phyloP scores from a whole-genome alignment of 306 rosid species.

The Gillenia trifoliata region DNA sequence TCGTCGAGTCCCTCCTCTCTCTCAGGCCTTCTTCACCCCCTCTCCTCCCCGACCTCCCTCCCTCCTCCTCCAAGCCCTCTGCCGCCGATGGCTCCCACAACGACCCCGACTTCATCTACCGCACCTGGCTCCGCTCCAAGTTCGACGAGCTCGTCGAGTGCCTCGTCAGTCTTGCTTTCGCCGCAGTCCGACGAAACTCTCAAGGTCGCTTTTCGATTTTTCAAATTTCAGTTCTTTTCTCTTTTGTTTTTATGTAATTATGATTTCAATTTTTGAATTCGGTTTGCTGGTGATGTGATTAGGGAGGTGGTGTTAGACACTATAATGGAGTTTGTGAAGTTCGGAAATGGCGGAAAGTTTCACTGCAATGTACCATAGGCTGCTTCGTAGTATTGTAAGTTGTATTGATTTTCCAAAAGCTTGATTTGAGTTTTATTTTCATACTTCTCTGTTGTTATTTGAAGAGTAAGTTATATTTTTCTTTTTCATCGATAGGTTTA shows the following conservation, averaged over 20 bases:
- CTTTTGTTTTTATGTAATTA: neutral
- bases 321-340: slow-evolving; percentile 76
- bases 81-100: slow-evolving; percentile 1
- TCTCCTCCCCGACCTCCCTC: slow-evolving; percentile 52
- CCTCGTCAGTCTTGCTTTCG: slow-evolving; percentile 44
- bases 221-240: neutral
- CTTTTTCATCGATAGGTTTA: slow-evolving; percentile 32
- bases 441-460: neutral
- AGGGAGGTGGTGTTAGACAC: slow-evolving; percentile 84
- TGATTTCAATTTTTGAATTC: neutral
- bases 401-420: neutral
- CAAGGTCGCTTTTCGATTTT: slow-evolving; percentile 26
- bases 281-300: neutral
- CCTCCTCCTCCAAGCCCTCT: slow-evolving; percentile 29
- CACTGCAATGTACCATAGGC: slow-evolving; percentile 72
- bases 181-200: slow-evolving; percentile 50
- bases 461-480: neutral
- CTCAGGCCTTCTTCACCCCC: slow-evolving; percentile 80
- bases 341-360: slow-evolving; percentile 59
- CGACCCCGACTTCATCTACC: slow-evolving; percentile 66
- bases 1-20: slow-evolving; percentile 75
- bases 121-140: slow-evolving; percentile 76
- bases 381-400: slow-evolving; percentile 66
- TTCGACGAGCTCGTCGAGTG: slow-evolving; percentile 64
- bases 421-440: neutral